Evolutionary conservation across 805 yeast genomes (phyloP).

Genomic region (Zygoascus tannicola): DNA sequence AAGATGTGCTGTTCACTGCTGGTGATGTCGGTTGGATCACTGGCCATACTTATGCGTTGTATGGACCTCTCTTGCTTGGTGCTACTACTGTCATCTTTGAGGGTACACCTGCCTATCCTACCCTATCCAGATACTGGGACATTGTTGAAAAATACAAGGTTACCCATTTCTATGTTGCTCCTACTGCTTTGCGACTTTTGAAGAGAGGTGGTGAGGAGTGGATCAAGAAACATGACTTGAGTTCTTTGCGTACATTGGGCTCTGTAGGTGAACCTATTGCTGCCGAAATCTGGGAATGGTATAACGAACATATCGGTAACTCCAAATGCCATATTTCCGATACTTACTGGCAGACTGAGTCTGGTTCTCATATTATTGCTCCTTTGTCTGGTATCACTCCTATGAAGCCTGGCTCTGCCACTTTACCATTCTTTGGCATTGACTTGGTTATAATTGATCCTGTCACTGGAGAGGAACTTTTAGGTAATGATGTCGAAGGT

Average conservation of each 20-base stretch:
- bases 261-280: constrained; percentile 99
- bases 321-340: constrained; percentile 84
- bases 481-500: constrained; percentile 90
- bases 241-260: constrained; percentile 85
- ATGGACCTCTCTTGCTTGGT: constrained; percentile 86
- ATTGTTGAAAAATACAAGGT: constrained; percentile 86
- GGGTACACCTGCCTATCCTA: constrained; percentile 96
- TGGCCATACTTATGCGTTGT: constrained; percentile 91
- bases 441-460: constrained; percentile 90
- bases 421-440: constrained; percentile 93
- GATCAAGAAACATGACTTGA: constrained; percentile 72
- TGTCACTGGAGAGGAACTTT: constrained; percentile 73
- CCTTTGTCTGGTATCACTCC: constrained; percentile 93
- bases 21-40: constrained; percentile 99
- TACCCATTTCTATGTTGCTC: constrained; percentile 96
- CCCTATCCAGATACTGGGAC: constrained; percentile 93
- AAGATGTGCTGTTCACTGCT: constrained; percentile 87
- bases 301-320: constrained; percentile 84
- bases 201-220: constrained; percentile 81
- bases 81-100: constrained; percentile 90
- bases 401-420: constrained; percentile 95
- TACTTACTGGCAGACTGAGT: constrained; percentile 98
- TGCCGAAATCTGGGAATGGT: constrained; percentile 98
- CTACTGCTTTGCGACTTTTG: constrained; percentile 91
- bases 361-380: constrained; percentile 90